Base-by-base conservation (phyloP, 2,329 filamentous ascomycete genomes). In the Bipolaris gigantea region DNA sequence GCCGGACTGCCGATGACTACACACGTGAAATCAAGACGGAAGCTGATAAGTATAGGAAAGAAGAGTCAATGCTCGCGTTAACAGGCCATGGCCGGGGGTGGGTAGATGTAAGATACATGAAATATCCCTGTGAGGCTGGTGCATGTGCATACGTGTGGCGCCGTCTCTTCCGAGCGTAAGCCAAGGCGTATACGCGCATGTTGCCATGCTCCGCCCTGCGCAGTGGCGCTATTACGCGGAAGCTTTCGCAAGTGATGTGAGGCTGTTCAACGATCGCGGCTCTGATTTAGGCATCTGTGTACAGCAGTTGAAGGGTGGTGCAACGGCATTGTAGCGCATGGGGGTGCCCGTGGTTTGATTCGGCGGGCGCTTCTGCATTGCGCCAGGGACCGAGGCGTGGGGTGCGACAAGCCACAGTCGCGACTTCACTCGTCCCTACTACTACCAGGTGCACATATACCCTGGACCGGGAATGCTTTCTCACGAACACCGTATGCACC, bases 171-270 rank as follows among this genome's bases (percentile, higher is more conserved):
- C 65, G 62, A 60, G 48, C 56, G 55, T 52, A 44, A 58, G 60
- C 60, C 63, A 61, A 61, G 43, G 32, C 40, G 57, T 54, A 38
- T 36, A 49, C 52, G 61, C 62, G 62, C 62, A 65, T 62, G 23
- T 45, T 41, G 38, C 55, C 48, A 16, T 56, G 64, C 70, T 72
- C 65, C 67, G 70, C 69, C 69, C 56, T 66, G 63, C 49, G 50
- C 47, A 32, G 61, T 58, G 55, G 58, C 67, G 64, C 60, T 57
- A 70, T 72, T 72, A 66, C 69, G 67, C 50, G 63, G 62, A 49
- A n/a, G 45, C 48, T 50, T 57, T 67, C 65, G 65, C 66, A 68
- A 66, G 53, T 49, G 43, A 39, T 35, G 45, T 34, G 56, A 48
- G 44, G 48, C 51, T 50, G 48, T 35, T 39, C 30, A 35, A 21